phyloP scores from a whole-genome alignment of 73 alveolate species.

The Paramecium pentaurelia region DNA sequence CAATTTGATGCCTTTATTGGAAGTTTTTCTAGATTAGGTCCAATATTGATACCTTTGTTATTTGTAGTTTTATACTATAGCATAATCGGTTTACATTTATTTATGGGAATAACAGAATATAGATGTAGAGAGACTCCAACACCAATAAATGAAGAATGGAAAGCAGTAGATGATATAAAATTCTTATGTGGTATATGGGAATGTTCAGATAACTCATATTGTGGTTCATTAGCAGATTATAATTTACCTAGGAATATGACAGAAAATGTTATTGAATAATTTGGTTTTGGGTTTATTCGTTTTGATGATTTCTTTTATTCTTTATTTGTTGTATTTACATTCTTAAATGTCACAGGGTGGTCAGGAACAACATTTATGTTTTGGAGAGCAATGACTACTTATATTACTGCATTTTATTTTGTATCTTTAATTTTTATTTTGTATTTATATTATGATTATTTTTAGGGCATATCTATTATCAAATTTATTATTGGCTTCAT shows the following conservation, averaged over 20 bases:
- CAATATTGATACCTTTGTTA: conserved; percentile 21
- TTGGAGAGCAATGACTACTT: conserved; percentile 55
- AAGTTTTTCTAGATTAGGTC: conserved; percentile 42
- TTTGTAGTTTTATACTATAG: conserved; percentile 49
- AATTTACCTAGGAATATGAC: not conserved
- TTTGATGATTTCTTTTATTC: conserved; percentile 57
- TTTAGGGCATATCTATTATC: conserved; percentile 34
- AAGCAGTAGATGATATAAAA: not conserved
- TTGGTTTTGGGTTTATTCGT: conserved; percentile 8
- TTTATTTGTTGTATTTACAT: conserved; percentile 32
- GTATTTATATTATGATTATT: not conserved
- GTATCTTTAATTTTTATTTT: conserved; percentile 42
- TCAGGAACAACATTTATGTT: conserved; percentile 50
- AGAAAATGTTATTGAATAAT: not conserved
- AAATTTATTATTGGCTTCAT: conserved; percentile 47
- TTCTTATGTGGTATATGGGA: conserved; percentile 58
- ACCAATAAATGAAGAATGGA: conserved; percentile 41
- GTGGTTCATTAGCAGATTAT: conserved; percentile 53
- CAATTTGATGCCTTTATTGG: conserved; percentile 46
- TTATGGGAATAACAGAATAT: conserved; percentile 57
- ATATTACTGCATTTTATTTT: conserved; percentile 50
- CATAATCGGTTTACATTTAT: conserved; percentile 51
- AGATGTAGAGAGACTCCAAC: conserved; percentile 62
- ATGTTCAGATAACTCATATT: conserved; percentile 39
- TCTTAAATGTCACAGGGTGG: conserved; percentile 36